Conservation (phyloP, 73 alveolate species). For the Effrenium voratum region DNA sequence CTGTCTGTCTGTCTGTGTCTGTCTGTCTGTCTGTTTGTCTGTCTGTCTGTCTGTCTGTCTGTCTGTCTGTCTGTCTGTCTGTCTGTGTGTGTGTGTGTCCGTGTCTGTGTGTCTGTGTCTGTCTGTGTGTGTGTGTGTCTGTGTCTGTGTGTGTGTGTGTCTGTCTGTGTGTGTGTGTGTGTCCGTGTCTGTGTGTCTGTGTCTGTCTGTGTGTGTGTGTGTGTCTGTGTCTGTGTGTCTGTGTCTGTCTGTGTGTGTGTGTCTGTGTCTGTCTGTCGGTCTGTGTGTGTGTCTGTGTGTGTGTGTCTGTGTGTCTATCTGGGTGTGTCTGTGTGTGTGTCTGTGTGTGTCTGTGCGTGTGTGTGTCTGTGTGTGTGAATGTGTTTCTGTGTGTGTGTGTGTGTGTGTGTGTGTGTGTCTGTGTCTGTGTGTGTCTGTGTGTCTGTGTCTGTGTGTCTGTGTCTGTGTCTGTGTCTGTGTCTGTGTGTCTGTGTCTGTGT, state of each 20-base stretch:
- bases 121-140: neutral
- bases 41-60: too few relatives aligned
- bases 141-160: neutral
- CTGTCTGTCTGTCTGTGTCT: too few relatives aligned
- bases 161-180: neutral
- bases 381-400: neutral
- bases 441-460: neutral
- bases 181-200: neutral
- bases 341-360: neutral
- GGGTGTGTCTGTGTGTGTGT: neutral
- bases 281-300: too few relatives aligned
- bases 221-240: neutral
- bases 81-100: neutral
- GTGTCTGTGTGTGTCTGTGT: neutral
- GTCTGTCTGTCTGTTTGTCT: too few relatives aligned
- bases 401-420: neutral
- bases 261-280: too few relatives aligned
- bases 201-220: neutral
- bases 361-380: neutral
- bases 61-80: too few relatives aligned
- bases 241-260: neutral
- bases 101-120: neutral
- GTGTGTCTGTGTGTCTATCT: too few relatives aligned
- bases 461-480: neutral
- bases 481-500: neutral